Evolutionary conservation across 1,284 basidiomycete species (phyloP), one percentile per base, ranked within the genome.

Genomic region (Phellopilus nigrolimitatus): DNA sequence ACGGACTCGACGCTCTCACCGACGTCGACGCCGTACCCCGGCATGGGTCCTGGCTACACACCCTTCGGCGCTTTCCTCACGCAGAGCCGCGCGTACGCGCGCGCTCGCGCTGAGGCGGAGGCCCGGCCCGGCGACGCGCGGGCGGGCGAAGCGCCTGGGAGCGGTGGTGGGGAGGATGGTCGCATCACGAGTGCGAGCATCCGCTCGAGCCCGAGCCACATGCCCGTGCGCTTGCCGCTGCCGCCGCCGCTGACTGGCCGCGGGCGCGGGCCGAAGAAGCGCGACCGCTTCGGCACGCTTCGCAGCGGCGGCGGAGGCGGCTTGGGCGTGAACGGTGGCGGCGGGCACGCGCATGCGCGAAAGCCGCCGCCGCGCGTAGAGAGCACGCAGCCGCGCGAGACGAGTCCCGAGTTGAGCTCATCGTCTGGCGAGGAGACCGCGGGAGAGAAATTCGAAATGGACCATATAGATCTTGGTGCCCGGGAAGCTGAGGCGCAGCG

Each of bases 311-410:
- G n/a, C n/a, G 61, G 71, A 54, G 62, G 71, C 55, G 53, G 54
- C 57, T 10, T 54, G 27, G 50, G 50, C 25, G 34, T 13, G 34
- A 37, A 15, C 15, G 13, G 24, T 30, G 8, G 21, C 42, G 7
- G n/a, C 36, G 36, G 22, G 43, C 2, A 15, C 25, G 37, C 36
- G 24, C n/a, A 27, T 45, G 54, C n/a, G 55, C 4, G 52, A 13
- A 79, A 78, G 61, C 79, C 79, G 1, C 86, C 85, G 1, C 83
- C 83, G 12, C 72, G 87, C 7, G 86, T 88, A 7, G 83, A 87
- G 57, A 88, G 85, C 59, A 89, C 87, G 0, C 84, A 88, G 60
- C 85, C 87, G 6, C 69, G 84, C 44, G 86, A 88, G 57, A 88
- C 85, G 13, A 88, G 80, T 58, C 86, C 84, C 0, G 87, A 88